Percentiles rank a stretch among this genome's conserved stretches.
These are phyloP conservation scores for Nicotiana undulata DNA, from an alignment of 257 asterid genomes.

Conservation along the genomic window DNA sequence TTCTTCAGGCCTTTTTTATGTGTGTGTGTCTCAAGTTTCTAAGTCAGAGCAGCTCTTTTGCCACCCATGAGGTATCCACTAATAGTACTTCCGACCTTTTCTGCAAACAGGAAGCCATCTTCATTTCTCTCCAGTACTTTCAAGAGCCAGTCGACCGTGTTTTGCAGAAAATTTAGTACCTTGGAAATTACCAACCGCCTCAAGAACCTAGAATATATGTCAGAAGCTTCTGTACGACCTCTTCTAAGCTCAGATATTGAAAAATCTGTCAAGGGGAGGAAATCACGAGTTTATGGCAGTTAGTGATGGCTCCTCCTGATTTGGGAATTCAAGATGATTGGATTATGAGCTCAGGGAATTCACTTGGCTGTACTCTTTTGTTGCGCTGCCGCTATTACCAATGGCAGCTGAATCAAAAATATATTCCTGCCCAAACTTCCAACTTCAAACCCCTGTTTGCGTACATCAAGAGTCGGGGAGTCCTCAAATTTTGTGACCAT, in stretches of 20 bases:
- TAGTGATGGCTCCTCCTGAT: background rate
- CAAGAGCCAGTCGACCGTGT: slow-evolving; percentile 71
- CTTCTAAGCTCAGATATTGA: background rate
- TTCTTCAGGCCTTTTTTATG: background rate
- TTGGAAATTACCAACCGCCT: background rate
- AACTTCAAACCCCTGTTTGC: background rate
- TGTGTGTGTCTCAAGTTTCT: background rate
- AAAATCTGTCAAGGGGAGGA: background rate
- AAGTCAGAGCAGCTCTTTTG: background rate
- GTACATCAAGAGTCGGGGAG: background rate
- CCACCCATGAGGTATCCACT: background rate
- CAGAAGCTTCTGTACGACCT: background rate
- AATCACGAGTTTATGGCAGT: background rate
- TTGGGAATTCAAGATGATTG: background rate
- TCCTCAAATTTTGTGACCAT: background rate
- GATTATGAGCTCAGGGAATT: background rate
- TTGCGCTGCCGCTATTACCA: background rate
- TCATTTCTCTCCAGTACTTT: slow-evolving; percentile 83
- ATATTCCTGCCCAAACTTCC: background rate
- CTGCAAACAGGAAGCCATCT: slow-evolving; percentile 67
- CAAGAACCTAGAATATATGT: background rate
- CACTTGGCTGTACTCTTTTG: background rate
- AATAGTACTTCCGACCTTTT: background rate
- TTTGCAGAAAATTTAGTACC: slow-evolving; percentile 11
- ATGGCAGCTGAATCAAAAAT: background rate